Evolutionary conservation across 225 moss, liverwort and hornwort species (phyloP).

Genomic region (Pseudoscleropodium purum): DNA sequence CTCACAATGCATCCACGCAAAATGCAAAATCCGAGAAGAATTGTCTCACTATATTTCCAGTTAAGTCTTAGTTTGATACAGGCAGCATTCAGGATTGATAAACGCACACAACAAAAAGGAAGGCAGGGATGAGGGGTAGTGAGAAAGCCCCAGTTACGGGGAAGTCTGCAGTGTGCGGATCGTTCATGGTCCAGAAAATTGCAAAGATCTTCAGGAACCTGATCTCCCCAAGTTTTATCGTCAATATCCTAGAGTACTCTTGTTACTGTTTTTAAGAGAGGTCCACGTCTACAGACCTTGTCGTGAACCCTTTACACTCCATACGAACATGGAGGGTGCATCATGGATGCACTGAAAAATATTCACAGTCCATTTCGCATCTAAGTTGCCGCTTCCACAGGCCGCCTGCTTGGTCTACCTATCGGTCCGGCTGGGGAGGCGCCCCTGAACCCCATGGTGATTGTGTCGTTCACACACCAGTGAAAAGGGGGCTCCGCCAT

Average conservation of each 20-base stretch:
- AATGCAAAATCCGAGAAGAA: neutral
- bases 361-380: conserved; percentile 29
- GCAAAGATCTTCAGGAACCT: conserved; percentile 25
- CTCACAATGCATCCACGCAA: neutral
- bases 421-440: conserved; percentile 97
- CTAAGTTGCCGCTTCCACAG: conserved; percentile 84
- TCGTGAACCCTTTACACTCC: conserved; percentile 32
- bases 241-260: conserved; percentile 39
- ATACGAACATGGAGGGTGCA: conserved; percentile 31
- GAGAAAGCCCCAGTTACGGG: conserved; percentile 7
- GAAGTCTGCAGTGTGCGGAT: conserved; percentile 14
- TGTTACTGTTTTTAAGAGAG: conserved; percentile 15
- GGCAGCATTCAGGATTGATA: neutral
- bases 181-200: conserved; percentile 42
- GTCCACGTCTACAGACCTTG: conserved; percentile 37
- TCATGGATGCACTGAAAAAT: conserved; percentile 24
- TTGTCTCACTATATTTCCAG: neutral
- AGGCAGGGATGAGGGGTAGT: conserved; percentile 1
- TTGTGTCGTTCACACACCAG: conserved; percentile 92
- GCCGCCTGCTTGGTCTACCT: conserved; percentile 84
- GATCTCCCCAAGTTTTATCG: conserved; percentile 33
- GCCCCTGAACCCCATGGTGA: conserved; percentile 91
- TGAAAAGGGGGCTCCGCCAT: conserved; percentile 77
- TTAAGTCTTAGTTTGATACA: neutral
- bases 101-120: conserved; percentile 2